Evolutionary conservation across 2,329 filamentous ascomycete species (phyloP), one percentile per base, ranked within the genome.

Genomic region (Cladosporium cucumerinum): DNA sequence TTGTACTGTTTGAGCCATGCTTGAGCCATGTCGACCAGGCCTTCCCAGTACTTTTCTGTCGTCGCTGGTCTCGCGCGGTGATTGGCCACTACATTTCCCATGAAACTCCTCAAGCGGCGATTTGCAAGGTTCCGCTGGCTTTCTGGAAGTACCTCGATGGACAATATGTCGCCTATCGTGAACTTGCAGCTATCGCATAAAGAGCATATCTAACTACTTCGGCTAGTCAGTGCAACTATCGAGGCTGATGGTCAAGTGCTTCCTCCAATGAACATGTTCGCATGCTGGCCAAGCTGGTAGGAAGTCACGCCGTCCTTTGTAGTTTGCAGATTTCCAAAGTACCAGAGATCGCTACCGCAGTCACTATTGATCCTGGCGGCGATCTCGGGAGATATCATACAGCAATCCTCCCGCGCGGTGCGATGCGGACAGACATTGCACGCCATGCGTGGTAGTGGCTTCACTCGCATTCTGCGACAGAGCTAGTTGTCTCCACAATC

Each of bases 371-470:
- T 54, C 60, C 25, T 58, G 60, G 25, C 36, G 49, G 11, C 23
- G 60, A 62, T 62, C 60, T 62, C 60, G 49, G 59, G 49, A 55
- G 10, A 18, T 55, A 55, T 46, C 36, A 43, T 52, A 52, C n/a
- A 21, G 30, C 30, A 55, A 55, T 62, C 60, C 60, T 62, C 49
- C 60, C 60, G 60, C 3, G 30, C 58, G 43, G 58, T 23, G 30
- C 58, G 43, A 46, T 39, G 46, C 28, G 58, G 28, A 52, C 46
- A 34, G 26, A 46, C 43, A 61, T 26, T 25, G 21, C 21, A 34
- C 43, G 43, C 46, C 28, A 36, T 51, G 30, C 43, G 30, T 61
- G 26, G n/a, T 11, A 54, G 58, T 52, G 36, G 55, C 25, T 18
- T 34, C 55, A 36, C 55, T 46, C 32, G 55, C 36, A 58, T 34